phyloP scores from a whole-genome alignment of 371 early-diverging fungal species.

The Umbelopsis sp. region DNA sequence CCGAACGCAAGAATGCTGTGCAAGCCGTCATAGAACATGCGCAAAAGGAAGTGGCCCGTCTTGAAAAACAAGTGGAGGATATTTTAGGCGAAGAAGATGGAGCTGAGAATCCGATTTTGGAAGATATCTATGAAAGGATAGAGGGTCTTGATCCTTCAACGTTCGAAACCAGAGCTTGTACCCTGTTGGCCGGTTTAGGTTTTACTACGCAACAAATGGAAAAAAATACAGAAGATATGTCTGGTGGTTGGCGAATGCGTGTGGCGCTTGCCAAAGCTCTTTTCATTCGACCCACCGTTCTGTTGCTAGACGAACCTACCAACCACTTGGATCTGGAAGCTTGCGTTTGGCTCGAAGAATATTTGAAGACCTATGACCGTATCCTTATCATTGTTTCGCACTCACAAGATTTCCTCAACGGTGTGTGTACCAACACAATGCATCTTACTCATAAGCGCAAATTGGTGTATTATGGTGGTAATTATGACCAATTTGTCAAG shows the following conservation, averaged over 20 bases:
- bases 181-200: constrained; percentile 93
- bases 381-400: constrained; percentile 97
- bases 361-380: constrained; percentile 91
- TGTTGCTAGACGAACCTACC: constrained; percentile 93
- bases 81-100: constrained; percentile 81
- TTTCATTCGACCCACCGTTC: constrained; percentile 93
- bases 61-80: constrained; percentile 92
- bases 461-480: constrained; percentile 95
- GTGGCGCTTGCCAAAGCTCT: constrained; percentile 97
- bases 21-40: constrained; percentile 92
- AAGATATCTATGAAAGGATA: constrained; percentile 95
- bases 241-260: constrained; percentile 99
- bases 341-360: constrained; percentile 98
- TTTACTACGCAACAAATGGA: constrained; percentile 86
- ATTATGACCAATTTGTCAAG: constrained; percentile 96
- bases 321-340: constrained; percentile 98
- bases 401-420: constrained; percentile 98
- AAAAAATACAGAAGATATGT: constrained; percentile 92
- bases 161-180: constrained; percentile 93
- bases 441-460: constrained; percentile 87
- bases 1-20: constrained; percentile 88
- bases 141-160: constrained; percentile 90
- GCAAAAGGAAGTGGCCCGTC: constrained; percentile 83
- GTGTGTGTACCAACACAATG: constrained; percentile 96
- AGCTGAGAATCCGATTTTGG: constrained; percentile 88